Percentiles rank a stretch among this genome's conserved stretches.
Conservation (phyloP, 2,329 filamentous ascomycete species). For the Xylariaceae sp. region DNA sequence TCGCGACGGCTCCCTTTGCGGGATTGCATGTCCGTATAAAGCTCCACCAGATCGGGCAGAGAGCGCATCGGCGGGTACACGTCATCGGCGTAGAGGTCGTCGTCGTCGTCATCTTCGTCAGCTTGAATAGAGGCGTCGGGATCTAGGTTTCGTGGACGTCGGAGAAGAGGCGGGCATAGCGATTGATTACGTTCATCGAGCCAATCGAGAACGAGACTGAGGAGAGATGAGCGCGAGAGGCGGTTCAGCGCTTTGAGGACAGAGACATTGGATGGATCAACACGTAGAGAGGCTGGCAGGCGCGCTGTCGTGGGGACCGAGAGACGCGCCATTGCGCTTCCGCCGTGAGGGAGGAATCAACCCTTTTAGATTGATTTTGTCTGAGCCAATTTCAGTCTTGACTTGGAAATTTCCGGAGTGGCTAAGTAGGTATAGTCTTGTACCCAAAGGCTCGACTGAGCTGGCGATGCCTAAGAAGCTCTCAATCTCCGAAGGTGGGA, state of each 20-base stretch:
- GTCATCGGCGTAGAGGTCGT: conserved; percentile 55
- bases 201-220: conserved; percentile 74
- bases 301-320: conserved; percentile 68
- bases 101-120: conserved; percentile 45
- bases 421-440: too few relatives aligned
- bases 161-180: conserved; percentile 57
- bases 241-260: conserved; percentile 64
- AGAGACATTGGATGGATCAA: conserved; percentile 60
- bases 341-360: too few relatives aligned
- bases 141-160: conserved; percentile 27
- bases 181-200: conserved; percentile 62
- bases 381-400: too few relatives aligned
- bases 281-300: conserved; percentile 65
- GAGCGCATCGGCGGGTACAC: conserved; percentile 65
- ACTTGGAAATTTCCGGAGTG: too few relatives aligned
- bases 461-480: too few relatives aligned
- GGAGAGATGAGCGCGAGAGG: conserved; percentile 66
- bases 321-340: conserved; percentile 38
- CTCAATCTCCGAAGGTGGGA: too few relatives aligned
- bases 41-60: conserved; percentile 60
- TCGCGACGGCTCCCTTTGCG: conserved; percentile 60
- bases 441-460: too few relatives aligned
- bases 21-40: conserved; percentile 57
- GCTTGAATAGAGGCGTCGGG: conserved; percentile 33
- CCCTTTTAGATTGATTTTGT: too few relatives aligned